Evolutionary conservation across 2,329 filamentous ascomycete genomes (phyloP).

Genomic region (Aureobasidium sp.): DNA sequence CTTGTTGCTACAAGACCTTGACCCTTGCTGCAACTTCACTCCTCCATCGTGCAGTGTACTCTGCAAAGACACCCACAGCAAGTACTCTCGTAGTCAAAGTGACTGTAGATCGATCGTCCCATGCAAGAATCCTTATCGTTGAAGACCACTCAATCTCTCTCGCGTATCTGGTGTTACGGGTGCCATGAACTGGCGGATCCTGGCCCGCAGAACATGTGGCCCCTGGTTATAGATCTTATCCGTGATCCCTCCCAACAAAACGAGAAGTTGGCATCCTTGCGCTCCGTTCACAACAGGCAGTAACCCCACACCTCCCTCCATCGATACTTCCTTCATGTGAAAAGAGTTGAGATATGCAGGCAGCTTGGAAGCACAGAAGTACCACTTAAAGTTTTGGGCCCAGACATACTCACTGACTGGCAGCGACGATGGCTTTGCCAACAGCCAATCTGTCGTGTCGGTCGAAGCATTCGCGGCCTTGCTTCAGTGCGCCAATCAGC

Average conservation of each 20-base stretch:
- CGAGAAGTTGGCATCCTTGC: background rate
- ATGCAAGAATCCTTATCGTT: background rate
- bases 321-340: background rate
- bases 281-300: background rate
- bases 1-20: background rate
- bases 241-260: background rate
- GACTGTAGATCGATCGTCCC: constrained; percentile 2
- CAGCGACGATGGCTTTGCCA: constrained; percentile 15
- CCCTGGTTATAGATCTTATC: background rate
- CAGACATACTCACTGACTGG: background rate
- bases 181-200: background rate
- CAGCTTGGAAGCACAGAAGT: background rate
- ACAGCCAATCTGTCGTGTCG: constrained; percentile 43
- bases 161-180: background rate
- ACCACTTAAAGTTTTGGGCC: background rate
- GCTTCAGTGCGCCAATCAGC: constrained; percentile 59
- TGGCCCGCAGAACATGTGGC: background rate
- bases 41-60: background rate
- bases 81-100: background rate
- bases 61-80: background rate
- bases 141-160: background rate
- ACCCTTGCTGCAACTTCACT: background rate
- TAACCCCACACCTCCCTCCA: background rate
- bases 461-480: constrained; percentile 56
- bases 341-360: background rate